These are phyloP conservation scores for Hemileccinum impolitum DNA, from an alignment of 768 basidiomycete species.

Conservation along the genomic window DNA sequence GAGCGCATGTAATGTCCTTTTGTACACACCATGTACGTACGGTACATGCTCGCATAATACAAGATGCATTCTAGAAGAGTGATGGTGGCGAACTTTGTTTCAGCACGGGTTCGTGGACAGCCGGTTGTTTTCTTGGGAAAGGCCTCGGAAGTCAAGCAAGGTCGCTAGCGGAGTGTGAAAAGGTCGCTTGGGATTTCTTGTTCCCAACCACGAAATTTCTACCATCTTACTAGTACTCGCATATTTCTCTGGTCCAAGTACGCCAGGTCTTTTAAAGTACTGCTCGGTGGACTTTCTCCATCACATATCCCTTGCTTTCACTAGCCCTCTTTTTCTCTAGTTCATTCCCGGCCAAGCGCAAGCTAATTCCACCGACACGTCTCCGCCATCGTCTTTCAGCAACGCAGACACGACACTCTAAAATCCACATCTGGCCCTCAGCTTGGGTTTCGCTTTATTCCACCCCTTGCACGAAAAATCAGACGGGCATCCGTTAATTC, in stretches of 20 bases:
- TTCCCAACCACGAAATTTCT: constrained; percentile 32
- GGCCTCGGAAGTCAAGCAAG: constrained; percentile 7
- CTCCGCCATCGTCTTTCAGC: constrained; percentile 19
- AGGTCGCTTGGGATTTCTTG: constrained; percentile 26
- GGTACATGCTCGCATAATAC: constrained; percentile 13
- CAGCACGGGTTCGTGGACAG: too few relatives aligned
- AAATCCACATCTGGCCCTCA: constrained; percentile 16
- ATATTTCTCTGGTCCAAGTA: constrained; percentile 35
- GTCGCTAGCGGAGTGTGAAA: constrained; percentile 34
- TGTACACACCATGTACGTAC: constrained; percentile 9
- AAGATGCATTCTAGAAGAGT: neutral
- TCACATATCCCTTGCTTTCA: constrained; percentile 31
- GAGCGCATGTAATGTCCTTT: neutral
- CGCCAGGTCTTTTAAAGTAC: constrained; percentile 34
- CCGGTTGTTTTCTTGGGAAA: constrained; percentile 23
- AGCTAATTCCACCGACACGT: constrained; percentile 31
- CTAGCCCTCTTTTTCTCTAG: constrained; percentile 17
- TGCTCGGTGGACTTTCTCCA: constrained; percentile 29
- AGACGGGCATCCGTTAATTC: constrained; percentile 33
- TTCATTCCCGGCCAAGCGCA: constrained; percentile 27
- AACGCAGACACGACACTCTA: constrained; percentile 28
- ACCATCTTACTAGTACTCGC: constrained; percentile 38
- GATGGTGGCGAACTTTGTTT: too few relatives aligned
- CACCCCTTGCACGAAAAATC: constrained; percentile 31
- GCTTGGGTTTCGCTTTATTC: constrained; percentile 22